Evolutionary conservation across 2,329 filamentous ascomycete species (phyloP).

Genomic region (Periconia sp.): DNA sequence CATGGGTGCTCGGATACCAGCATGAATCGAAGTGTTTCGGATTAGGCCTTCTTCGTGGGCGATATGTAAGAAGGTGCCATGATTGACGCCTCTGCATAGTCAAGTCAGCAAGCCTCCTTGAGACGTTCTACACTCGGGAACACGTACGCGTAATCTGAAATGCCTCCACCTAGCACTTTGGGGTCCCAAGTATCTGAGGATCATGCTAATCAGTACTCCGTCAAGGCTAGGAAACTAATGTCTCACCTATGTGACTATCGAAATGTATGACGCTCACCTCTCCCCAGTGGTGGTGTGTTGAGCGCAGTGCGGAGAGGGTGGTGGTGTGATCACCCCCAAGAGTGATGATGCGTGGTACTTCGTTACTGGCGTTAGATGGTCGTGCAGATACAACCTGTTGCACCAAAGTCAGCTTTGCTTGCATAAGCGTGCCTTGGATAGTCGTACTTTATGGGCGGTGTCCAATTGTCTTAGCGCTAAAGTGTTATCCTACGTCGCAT

Average conservation of each 20-base stretch:
- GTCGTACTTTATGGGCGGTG: constrained; percentile 58
- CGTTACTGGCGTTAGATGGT: constrained; percentile 52
- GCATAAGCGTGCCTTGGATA: too few relatives aligned
- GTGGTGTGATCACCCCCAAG: constrained; percentile 64
- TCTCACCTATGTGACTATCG: constrained; percentile 57
- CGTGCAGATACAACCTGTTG: constrained; percentile 54
- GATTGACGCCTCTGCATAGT: constrained; percentile 57
- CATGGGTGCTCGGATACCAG: constrained; percentile 65
- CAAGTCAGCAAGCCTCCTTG: constrained; percentile 8
- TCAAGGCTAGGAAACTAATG: not conserved
- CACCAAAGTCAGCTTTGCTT: too few relatives aligned
- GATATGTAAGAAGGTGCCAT: constrained; percentile 68
- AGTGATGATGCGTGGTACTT: constrained; percentile 60
- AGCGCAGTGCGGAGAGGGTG: constrained; percentile 59
- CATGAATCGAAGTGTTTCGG: constrained; percentile 64
- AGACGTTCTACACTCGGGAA: too few relatives aligned
- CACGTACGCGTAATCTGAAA: constrained; percentile 65
- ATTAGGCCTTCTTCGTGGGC: constrained; percentile 68
- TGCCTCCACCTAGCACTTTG: constrained; percentile 60
- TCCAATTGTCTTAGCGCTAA: constrained; percentile 61
- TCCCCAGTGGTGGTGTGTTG: constrained; percentile 58
- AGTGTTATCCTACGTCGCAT: constrained; percentile 55
- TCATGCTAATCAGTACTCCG: not conserved
- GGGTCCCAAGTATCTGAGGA: constrained; percentile 62
- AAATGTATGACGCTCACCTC: constrained; percentile 64